Evolutionary conservation across 208 protist species (phyloP), one percentile per base, ranked within the genome.

Genomic region (Crithidia sp.): DNA sequence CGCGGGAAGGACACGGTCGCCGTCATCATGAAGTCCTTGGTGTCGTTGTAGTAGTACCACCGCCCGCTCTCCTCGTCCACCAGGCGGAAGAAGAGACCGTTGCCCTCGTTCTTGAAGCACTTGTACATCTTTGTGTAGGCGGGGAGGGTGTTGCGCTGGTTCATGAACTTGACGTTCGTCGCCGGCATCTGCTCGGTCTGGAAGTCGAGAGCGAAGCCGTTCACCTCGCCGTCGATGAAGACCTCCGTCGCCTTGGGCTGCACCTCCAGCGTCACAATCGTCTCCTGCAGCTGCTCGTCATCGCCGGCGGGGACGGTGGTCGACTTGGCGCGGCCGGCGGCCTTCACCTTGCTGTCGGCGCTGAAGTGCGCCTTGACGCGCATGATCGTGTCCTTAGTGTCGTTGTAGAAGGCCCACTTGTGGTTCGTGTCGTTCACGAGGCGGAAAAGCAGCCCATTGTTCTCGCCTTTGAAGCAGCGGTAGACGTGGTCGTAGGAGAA

Each of bases 31-130:
- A 89, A 94, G 7, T 90, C 78, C 37, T 71, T 62, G 2, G 91
- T 92, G 76, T 95, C 88, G 76, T 95, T 95, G 81, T 95, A 90
- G 80, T 92, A 95, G 64, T 81, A 82, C 91, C 91, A 95, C 60
- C 73, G 82, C 41, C 79, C 76, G 16, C 65, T 63, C 58, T 72
- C 53, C 49, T 83, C 75, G 44, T 93, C 86, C n/a, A 93, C 88
- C 10, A 95, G 83, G 74, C 91, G 91, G 71, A 93, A 95, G 61
- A 95, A 76, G 28, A 95, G 84, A 5, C 88, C 91, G 77, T 93
- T 93, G 59, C 79, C 81, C 57, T 85, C 85, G 79, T 84, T 82
- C 67, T 87, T 83, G 74, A 95, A 93, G 81, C 90, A 95, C 71
- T 87, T 88, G 79, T 89, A 91, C 52, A 91, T 72, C 56, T 89